phyloP scores from a whole-genome alignment of 192 early-diverging fungal species.

The Linnemannia zychae region DNA sequence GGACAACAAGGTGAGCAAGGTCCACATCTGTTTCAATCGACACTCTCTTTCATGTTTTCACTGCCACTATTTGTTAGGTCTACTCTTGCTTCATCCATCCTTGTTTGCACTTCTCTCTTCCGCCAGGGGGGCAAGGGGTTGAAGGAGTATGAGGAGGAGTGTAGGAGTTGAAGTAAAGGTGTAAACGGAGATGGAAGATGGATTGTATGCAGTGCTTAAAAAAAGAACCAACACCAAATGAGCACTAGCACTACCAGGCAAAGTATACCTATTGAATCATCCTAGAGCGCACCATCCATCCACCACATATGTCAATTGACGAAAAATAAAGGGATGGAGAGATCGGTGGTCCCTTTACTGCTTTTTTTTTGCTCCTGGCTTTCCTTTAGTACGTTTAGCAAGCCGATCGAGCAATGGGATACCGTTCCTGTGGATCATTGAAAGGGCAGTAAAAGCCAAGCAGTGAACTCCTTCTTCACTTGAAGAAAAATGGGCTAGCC shows the following conservation, averaged over 20 bases:
- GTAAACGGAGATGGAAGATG: not conserved
- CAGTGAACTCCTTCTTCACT: not conserved
- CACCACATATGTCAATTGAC: too few species aligned
- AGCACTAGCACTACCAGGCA: not conserved
- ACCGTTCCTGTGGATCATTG: not conserved
- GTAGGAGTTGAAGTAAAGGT: not conserved
- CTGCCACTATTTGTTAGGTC: too few species aligned
- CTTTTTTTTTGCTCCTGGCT: too few species aligned
- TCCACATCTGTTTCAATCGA: too few species aligned
- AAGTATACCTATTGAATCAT: not conserved
- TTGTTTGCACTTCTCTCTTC: not conserved
- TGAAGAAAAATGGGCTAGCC: not conserved
- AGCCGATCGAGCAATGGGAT: too few species aligned
- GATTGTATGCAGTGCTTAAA: not conserved
- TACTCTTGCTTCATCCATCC: too few species aligned
- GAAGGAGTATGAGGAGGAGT: not conserved
- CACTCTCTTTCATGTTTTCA: too few species aligned
- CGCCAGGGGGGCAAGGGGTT: constrained; percentile 6
- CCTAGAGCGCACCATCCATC: too few species aligned
- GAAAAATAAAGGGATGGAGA: too few species aligned
- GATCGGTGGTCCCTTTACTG: too few species aligned
- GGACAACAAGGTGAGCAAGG: too few species aligned
- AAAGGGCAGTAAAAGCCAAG: not conserved
- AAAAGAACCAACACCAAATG: not conserved
- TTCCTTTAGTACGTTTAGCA: too few species aligned